Percentiles rank a stretch among this genome's conserved stretches.
These are phyloP conservation scores for Cutaneotrichosporon dermatis DNA, from an alignment of 1,284 basidiomycete species.

Conservation along the genomic window DNA sequence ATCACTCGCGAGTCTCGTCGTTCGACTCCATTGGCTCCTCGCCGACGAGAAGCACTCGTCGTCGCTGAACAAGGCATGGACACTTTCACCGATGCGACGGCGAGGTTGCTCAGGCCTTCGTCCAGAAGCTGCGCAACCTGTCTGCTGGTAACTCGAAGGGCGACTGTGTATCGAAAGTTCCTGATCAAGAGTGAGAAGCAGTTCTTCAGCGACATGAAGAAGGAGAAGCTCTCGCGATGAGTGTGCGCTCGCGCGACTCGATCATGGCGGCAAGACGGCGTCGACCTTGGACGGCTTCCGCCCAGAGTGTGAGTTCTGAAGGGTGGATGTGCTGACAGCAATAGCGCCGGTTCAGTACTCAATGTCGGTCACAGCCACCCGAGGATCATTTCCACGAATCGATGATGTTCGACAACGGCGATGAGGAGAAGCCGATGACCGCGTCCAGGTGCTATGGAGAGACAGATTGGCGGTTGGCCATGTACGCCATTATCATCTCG, in stretches of 20 bases:
- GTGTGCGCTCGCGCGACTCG: slow-evolving; percentile 66
- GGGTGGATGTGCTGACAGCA: neutral
- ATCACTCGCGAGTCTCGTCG: slow-evolving; percentile 70
- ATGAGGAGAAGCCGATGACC: slow-evolving; percentile 63
- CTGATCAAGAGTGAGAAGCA: slow-evolving; percentile 83
- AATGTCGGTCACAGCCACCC: slow-evolving; percentile 45
- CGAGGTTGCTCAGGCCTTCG: slow-evolving; percentile 80
- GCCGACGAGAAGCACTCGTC: slow-evolving; percentile 84
- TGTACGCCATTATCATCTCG: slow-evolving; percentile 83
- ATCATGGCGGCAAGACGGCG: slow-evolving; percentile 51
- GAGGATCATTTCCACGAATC: slow-evolving; percentile 52
- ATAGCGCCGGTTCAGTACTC: slow-evolving; percentile 32
- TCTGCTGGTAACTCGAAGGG: slow-evolving; percentile 80
- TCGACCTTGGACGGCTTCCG: slow-evolving; percentile 60
- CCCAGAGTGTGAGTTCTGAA: slow-evolving; percentile 63
- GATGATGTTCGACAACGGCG: slow-evolving; percentile 53
- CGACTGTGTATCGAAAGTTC: slow-evolving; percentile 86
- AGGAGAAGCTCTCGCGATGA: slow-evolving; percentile 60
- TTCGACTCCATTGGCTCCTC: slow-evolving; percentile 83
- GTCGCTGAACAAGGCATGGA: slow-evolving; percentile 84
- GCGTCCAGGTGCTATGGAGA: slow-evolving; percentile 74
- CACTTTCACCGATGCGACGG: slow-evolving; percentile 91
- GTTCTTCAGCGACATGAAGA: slow-evolving; percentile 83
- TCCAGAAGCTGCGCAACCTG: slow-evolving; percentile 73
- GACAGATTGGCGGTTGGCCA: slow-evolving; percentile 76